Base-by-base conservation (phyloP, 2,329 filamentous ascomycete species). In the Pochonia chlamydosporia region DNA sequence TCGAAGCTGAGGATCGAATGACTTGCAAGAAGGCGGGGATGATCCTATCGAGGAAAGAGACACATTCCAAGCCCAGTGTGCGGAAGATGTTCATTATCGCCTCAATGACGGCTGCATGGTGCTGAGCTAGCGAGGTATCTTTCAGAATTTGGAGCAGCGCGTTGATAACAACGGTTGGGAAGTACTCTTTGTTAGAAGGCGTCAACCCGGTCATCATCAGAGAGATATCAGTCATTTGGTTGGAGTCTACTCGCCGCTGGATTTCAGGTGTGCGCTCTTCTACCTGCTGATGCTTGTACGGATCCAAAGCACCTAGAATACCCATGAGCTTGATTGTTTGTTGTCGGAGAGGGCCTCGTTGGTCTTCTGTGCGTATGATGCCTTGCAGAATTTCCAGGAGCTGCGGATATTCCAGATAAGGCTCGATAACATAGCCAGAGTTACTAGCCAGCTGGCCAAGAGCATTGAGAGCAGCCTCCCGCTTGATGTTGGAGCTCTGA, bases 51-150 rank as follows among this genome's bases (percentile, higher is more conserved):
- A 99, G 79, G 66, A 97, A 99, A 0, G 89, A 87, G 8, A 99
- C 92, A 63, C 93, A 99, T 63, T 97, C 96, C 57, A 99, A 72
- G 2, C 93, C 93, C 51, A 99, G 78, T 0, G 95, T 99, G 57
- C 93, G 88, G 69, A 99, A 99, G 49, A 99, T 99, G 57, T 89
- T 96, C 84, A 99, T 97, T 58, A 99, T 95, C 5, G 93, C 93
- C 64, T 97, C 93, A 44, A 99, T 93, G 13, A 97, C 92, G 10
- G 86, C 83, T 4, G 90, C 92, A 60, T 99, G 95, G 58, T 96
- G 92, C 59, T 95, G 88, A 11, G 85, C 81, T 4, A 99, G 74
- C 0, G 93, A 97, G 23, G 84, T 83, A 57, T 99, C 93, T 59
- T 92, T 95, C 30, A 99, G 71, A 55, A 99, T 91, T 48, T 90